These are phyloP conservation scores for Botryotinia calthae DNA, from an alignment of 2,329 filamentous ascomycete genomes.

Conservation along the genomic window DNA sequence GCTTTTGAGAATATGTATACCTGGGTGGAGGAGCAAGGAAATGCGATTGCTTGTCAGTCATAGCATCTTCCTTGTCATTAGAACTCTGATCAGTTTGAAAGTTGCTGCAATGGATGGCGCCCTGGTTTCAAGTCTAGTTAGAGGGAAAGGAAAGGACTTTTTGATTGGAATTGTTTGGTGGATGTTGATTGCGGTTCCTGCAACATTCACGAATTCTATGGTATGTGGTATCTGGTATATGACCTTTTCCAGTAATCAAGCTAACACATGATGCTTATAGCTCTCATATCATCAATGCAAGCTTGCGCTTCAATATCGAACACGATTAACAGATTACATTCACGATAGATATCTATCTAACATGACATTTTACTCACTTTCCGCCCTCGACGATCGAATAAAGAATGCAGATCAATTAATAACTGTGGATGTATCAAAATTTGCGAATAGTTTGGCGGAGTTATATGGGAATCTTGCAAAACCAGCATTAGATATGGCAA, in stretches of 20 bases:
- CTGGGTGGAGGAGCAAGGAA: conserved; percentile 87
- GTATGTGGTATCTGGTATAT: conserved; percentile 48
- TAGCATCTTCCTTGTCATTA: conserved; percentile 84
- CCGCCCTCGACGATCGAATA: conserved; percentile 92
- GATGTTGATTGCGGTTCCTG: conserved; percentile 95
- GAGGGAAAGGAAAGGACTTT: conserved; percentile 88
- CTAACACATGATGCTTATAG: conserved; percentile 45
- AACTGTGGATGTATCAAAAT: conserved; percentile 92
- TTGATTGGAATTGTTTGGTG: conserved; percentile 88
- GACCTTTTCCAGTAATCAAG: background rate
- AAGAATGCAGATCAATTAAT: conserved; percentile 98
- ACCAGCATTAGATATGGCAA: conserved; percentile 89
- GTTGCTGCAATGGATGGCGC: conserved; percentile 94
- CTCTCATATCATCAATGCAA: conserved; percentile 96
- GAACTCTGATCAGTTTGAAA: conserved; percentile 91
- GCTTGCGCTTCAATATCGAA: conserved; percentile 87
- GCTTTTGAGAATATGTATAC: conserved; percentile 82
- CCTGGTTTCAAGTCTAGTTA: conserved; percentile 87
- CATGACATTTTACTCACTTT: conserved; percentile 96
- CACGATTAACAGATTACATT: conserved; percentile 87
- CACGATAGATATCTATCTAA: conserved; percentile 96
- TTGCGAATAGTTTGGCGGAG: conserved; percentile 91
- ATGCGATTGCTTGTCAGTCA: conserved; percentile 82
- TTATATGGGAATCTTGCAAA: conserved; percentile 96
- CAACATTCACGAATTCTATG: conserved; percentile 99